These are phyloP conservation scores for Andrographis paniculata DNA, from an alignment of 305 asterid genomes.

Conservation along the genomic window DNA sequence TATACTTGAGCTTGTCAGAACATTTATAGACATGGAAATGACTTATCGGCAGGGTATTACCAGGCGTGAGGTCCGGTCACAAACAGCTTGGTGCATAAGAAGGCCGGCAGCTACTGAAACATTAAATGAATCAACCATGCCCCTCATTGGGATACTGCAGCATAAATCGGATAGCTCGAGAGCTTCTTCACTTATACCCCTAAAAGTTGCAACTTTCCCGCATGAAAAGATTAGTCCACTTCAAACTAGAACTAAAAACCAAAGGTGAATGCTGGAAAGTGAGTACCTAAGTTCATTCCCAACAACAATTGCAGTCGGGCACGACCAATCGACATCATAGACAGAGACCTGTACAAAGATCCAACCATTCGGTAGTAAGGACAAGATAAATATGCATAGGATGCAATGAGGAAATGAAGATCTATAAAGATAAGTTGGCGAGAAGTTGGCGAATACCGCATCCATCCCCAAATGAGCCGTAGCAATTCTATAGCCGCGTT, in stretches of 20 bases:
- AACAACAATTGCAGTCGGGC: conserved; percentile 87
- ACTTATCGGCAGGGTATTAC: conserved; percentile 26
- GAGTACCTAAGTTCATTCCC: conserved; percentile 79
- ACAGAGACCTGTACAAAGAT: conserved; percentile 57
- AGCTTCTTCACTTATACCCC: conserved; percentile 88
- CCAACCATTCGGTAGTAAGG: conserved; percentile 2
- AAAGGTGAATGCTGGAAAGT: conserved; percentile 2
- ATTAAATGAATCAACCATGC: conserved; percentile 95
- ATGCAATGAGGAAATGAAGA: too few relatives aligned
- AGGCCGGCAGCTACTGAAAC: conserved; percentile 98
- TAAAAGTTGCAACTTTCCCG: conserved; percentile 25
- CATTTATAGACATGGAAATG: too few relatives aligned
- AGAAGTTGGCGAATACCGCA: conserved; percentile 34
- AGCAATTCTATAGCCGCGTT: conserved; percentile 92
- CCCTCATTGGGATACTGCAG: conserved; percentile 91
- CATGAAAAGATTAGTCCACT: conserved; percentile 11
- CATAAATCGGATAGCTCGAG: conserved; percentile 70
- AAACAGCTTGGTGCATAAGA: conserved; percentile 89
- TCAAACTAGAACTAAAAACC: background rate
- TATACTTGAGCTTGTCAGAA: too few relatives aligned
- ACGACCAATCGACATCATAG: conserved; percentile 87
- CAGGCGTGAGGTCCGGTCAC: conserved; percentile 68
- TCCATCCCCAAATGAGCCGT: conserved; percentile 70
- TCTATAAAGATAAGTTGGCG: conserved; percentile 1
- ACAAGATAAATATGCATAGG: background rate